Base-by-base conservation (phyloP, 1,139 yeast species). In the Saccharomycopsis phalli region DNA sequence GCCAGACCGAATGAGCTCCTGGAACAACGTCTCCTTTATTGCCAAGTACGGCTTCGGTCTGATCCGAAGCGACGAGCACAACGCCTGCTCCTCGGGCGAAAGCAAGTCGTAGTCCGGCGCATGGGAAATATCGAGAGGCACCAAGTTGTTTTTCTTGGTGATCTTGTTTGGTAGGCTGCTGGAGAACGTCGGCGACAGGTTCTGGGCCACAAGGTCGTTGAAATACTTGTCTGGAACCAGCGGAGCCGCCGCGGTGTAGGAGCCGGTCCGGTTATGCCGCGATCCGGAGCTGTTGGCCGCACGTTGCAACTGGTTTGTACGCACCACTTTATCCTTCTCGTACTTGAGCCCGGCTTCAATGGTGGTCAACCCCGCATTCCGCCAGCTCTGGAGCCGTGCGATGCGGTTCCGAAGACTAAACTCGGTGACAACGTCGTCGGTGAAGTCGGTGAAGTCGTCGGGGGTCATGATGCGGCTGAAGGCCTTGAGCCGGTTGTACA, bases 11-110 rank as follows among this genome's bases (percentile, higher is more conserved):
- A 88, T 66, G 22, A 94, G 76, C 56, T 88, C 96, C 51, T 93
- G 74, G 68, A 91, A 86, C 44, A 91, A 62, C n/a, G 87, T 79
- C 56, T 86, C 94, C 56, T 91, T 91, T 49, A 91, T 84, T 2
- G 94, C 95, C 49, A 93, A 65, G 55, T 88, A 91, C 2, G 97
- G 95, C 57, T 91, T 91, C 10, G 99, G 98, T 47, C 82, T 62
- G 10, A 93, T 80, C 49, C 94, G 75, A 48, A 91, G 66, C 37
- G 79, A 83, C 4, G 88, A 71, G 62, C 98, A 93, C 34, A 93
- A 62, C 46, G 75, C 77, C 56, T 81, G 91, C 57, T 91, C 99
- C 48, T 83, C 95, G 20, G 77, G 74, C 1, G 94, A 81, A 42
- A 91, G 63, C 43, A 91, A 63, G 37, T 84, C 88, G 49, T 73